These are phyloP conservation scores for Trichocladium antarcticum DNA, from an alignment of 495 filamentous ascomycete genomes.

Conservation along the genomic window DNA sequence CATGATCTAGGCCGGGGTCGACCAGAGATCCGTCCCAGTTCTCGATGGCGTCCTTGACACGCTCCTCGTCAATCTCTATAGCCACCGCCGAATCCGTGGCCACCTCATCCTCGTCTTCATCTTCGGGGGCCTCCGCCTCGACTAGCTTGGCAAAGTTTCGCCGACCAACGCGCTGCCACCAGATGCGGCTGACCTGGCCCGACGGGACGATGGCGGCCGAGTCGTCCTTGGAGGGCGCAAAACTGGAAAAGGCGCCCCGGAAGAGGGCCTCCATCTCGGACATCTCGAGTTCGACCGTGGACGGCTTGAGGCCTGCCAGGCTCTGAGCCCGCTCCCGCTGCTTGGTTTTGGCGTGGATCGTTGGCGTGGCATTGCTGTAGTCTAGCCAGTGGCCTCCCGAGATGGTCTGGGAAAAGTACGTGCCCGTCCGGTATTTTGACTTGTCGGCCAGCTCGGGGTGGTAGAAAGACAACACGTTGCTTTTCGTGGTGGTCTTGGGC, in stretches of 20 bases:
- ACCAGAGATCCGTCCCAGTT: slow-evolving; percentile 40
- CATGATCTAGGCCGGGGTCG: slow-evolving; percentile 42
- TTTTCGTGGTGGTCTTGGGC: slow-evolving; percentile 51
- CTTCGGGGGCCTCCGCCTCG: slow-evolving; percentile 31
- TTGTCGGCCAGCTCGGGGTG: slow-evolving; percentile 44
- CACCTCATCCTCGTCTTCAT: slow-evolving; percentile 25
- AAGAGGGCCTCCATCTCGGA: slow-evolving; percentile 64
- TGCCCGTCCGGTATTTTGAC: slow-evolving; percentile 45
- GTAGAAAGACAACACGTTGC: slow-evolving; percentile 51
- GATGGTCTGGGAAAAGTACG: slow-evolving; percentile 44
- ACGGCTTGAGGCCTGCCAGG: slow-evolving; percentile 48
- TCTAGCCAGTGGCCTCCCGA: slow-evolving; percentile 58
- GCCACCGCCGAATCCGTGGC: slow-evolving; percentile 1
- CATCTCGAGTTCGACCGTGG: slow-evolving; percentile 42
- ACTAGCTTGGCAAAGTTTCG: slow-evolving; percentile 41
- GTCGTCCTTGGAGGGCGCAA: slow-evolving; percentile 76
- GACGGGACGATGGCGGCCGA: slow-evolving; percentile 59
- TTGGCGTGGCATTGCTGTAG: slow-evolving; percentile 49
- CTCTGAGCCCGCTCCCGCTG: slow-evolving; percentile 63
- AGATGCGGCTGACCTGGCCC: slow-evolving; percentile 61
- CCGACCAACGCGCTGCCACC: slow-evolving; percentile 73
- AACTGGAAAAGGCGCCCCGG: slow-evolving; percentile 74
- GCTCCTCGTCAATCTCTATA: slow-evolving; percentile 36
- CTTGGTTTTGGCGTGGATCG: slow-evolving; percentile 50
- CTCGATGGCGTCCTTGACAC: slow-evolving; percentile 37